Conservation (phyloP, 495 filamentous ascomycete species). For the Trichocladium antarcticum region DNA sequence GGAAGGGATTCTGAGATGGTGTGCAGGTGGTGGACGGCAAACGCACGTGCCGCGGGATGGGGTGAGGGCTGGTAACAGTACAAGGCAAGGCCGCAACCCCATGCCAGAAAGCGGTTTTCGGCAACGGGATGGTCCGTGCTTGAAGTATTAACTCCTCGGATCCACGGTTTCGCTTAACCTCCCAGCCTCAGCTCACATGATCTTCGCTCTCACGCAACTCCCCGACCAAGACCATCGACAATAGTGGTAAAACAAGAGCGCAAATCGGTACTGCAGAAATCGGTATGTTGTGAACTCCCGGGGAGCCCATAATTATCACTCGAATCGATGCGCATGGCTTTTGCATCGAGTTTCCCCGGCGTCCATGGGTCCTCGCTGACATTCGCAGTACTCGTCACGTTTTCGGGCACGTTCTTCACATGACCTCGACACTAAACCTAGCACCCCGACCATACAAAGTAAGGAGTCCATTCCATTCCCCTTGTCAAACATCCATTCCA, state of each 20-base stretch:
- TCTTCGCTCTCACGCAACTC: conserved; percentile 24
- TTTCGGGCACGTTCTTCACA: conserved; percentile 32
- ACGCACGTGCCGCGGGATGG: neutral
- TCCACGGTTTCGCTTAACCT: conserved; percentile 14
- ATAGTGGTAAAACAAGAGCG: neutral
- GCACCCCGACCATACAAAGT: conserved; percentile 20
- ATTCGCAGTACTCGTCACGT: conserved; percentile 25
- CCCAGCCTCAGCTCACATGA: conserved; percentile 27
- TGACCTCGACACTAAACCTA: conserved; percentile 29
- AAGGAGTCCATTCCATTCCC: conserved; percentile 3
- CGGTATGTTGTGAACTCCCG: conserved; percentile 15
- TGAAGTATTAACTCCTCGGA: conserved; percentile 1
- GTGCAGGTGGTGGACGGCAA: neutral
- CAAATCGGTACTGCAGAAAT: conserved; percentile 3
- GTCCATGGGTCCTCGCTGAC: conserved; percentile 16
- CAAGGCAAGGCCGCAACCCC: neutral
- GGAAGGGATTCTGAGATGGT: neutral
- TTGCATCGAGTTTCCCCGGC: conserved; percentile 4
- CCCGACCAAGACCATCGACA: conserved; percentile 8
- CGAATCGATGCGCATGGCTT: neutral
- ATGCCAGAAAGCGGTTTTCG: too few species aligned
- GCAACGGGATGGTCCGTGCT: conserved; percentile 18
- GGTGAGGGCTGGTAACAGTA: neutral
- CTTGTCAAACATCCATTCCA: neutral
- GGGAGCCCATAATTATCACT: neutral